A percentile compares a stretch with the other conserved stretches of the same genome.
Conservation (phyloP, 805 yeast species). For the Kodamaea restingae region DNA sequence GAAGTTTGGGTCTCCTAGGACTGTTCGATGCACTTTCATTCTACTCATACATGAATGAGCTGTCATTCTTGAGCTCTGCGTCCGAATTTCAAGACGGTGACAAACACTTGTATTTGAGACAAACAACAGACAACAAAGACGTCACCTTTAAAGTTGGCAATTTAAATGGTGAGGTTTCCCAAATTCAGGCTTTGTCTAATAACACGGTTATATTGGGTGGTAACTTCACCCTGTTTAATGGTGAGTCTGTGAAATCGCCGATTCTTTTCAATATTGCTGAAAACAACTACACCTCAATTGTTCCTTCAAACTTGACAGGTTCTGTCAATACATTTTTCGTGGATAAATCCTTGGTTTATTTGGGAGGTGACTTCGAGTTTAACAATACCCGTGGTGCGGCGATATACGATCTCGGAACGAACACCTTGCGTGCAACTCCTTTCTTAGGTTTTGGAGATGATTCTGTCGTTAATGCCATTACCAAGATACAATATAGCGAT, state of each 20-base stretch:
- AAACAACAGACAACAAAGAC: constrained; percentile 14
- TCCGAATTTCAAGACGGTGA: background rate
- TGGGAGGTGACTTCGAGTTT: constrained; percentile 75
- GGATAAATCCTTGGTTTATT: constrained; percentile 50
- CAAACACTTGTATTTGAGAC: constrained; percentile 21
- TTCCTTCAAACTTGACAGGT: constrained; percentile 23
- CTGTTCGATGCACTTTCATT: constrained; percentile 26
- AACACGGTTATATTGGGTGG: constrained; percentile 34
- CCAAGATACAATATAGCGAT: constrained; percentile 35
- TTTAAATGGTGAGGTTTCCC: constrained; percentile 29
- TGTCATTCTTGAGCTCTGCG: constrained; percentile 16
- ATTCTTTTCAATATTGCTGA: constrained; percentile 32
- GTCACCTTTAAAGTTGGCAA: constrained; percentile 21
- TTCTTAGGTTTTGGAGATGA: constrained; percentile 73
- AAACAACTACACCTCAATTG: constrained; percentile 20
- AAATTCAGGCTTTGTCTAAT: constrained; percentile 22
- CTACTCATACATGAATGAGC: constrained; percentile 25
- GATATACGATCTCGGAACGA: constrained; percentile 50
- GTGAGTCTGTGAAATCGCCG: constrained; percentile 25
- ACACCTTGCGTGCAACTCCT: constrained; percentile 45
- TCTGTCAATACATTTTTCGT: constrained; percentile 34
- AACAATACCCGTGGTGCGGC: constrained; percentile 56
- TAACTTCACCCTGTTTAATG: constrained; percentile 32
- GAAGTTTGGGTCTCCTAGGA: constrained; percentile 31
- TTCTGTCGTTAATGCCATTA: constrained; percentile 59